A percentile compares a stretch with the other conserved stretches of the same genome.
phyloP scores from a whole-genome alignment of 2,329 filamentous ascomycete genomes.

The Talaromyces sp. region DNA sequence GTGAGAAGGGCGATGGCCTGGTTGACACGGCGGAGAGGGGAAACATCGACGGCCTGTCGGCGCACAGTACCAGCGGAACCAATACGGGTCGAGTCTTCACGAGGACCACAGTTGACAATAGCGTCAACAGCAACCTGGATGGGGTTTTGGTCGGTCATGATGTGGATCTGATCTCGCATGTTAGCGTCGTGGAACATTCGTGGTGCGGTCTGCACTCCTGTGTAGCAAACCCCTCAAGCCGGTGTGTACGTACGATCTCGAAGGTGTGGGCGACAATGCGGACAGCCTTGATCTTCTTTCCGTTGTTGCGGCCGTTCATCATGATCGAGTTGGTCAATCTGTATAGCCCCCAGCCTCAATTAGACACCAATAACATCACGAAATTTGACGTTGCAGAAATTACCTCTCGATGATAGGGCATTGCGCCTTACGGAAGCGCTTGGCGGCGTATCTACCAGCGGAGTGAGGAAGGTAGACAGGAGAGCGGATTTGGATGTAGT shows the following conservation, averaged over 20 bases:
- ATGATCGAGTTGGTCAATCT: constrained; percentile 98
- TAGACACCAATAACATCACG: neutral
- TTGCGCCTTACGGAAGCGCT: constrained; percentile 99
- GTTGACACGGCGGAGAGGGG: constrained; percentile 98
- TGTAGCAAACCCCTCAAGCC: neutral
- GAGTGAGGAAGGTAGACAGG: constrained; percentile 99
- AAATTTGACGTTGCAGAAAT: neutral
- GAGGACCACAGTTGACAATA: constrained; percentile 99
- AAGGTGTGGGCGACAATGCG: constrained; percentile 98
- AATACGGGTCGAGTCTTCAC: constrained; percentile 99
- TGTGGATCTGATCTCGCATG: constrained; percentile 70
- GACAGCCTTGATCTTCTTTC: constrained; percentile 99
- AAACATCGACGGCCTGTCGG: constrained; percentile 99
- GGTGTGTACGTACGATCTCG: constrained; percentile 80
- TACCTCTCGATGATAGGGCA: constrained; percentile 98
- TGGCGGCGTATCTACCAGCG: constrained; percentile 95
- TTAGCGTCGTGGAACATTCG: constrained; percentile 12
- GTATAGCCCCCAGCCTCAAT: neutral
- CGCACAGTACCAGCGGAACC: constrained; percentile 99
- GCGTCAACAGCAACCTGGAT: constrained; percentile 99
- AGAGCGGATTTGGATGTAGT: constrained; percentile 99
- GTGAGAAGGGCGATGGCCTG: constrained; percentile 98
- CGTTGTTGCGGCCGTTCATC: constrained; percentile 99
- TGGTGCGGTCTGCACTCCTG: neutral
- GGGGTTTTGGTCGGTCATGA: constrained; percentile 99